Percentiles rank a stretch among this genome's conserved stretches.
Conservation (phyloP, 768 basidiomycete species). For the Mycena galopus region DNA sequence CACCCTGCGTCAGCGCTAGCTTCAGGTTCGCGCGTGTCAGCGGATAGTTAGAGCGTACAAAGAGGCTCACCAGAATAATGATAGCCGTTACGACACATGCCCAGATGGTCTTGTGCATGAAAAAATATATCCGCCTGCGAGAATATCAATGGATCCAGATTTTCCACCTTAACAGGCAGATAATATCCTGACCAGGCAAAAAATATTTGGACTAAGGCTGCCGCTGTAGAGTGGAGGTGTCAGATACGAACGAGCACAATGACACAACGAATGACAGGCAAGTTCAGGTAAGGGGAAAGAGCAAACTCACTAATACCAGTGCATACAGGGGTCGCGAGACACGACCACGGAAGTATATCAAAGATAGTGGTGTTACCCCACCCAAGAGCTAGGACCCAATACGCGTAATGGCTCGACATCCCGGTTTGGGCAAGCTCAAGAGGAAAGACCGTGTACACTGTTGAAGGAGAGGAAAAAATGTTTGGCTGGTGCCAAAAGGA, state of each 20-base stretch:
- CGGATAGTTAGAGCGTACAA: too few species aligned
- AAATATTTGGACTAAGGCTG: constrained; percentile 16
- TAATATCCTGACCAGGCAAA: constrained; percentile 10
- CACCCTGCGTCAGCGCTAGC: constrained; percentile 13
- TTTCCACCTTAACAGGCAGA: not conserved
- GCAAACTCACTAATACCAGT: constrained; percentile 15
- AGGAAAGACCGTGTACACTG: constrained; percentile 10
- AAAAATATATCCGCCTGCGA: constrained; percentile 13
- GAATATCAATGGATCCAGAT: not conserved
- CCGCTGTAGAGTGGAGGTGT: not conserved
- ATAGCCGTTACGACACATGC: too few species aligned
- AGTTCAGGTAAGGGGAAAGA: not conserved
- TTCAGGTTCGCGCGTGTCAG: constrained; percentile 6
- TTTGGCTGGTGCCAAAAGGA: not conserved
- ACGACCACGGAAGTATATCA: constrained; percentile 12
- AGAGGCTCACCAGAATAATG: too few species aligned
- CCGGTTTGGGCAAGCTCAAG: constrained; percentile 18
- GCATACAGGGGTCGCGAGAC: constrained; percentile 19
- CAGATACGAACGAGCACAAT: not conserved
- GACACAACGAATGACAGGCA: not conserved
- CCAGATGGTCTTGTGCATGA: not conserved
- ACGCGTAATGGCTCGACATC: constrained; percentile 25
- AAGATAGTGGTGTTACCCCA: constrained; percentile 14
- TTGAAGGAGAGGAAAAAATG: not conserved
- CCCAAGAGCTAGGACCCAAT: constrained; percentile 11